Evolutionary conservation across 2,329 filamentous ascomycete genomes (phyloP), one percentile per base, ranked within the genome.

Genomic region (Claviceps cyperi): DNA sequence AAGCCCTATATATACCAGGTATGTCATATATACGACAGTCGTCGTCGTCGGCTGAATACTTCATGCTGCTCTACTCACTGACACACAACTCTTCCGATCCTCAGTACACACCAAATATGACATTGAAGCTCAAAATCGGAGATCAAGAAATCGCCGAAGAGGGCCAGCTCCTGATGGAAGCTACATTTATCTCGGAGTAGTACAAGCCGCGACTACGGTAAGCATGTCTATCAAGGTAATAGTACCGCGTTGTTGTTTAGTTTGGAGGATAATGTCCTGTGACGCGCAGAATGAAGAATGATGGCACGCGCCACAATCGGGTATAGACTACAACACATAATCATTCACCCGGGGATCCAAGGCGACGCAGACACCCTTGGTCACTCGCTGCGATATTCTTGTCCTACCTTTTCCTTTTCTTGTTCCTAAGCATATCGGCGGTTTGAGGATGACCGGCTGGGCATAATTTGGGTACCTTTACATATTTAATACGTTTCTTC

Each of bases 1-100:
- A 92, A 89, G 73, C 92, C 92, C 5, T 98, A 96, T 67, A 97
- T 98, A 60, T 98, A 96, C 70, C 92, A 94, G 76, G 87, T 90
- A 67, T 57, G 75, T 65, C 32, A 46, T 38, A 15, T n/a, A 24
- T 15, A 15, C 5, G 35, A 39, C 35, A 47, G 35, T 36, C 17
- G 14, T 21, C n/a, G 32, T 24, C 17, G 14, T 11, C 38, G 4
- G 11, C 46, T 47, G 9, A 19, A 38, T 1, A 13, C 11, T 13
- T 15, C 3, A n/a, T 50, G n/a, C 13, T 38, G 28, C 8, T 36
- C 5, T 14, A 2, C 22, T 35, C 32, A 21, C 36, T 51, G 28
- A 45, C 46, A 37, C 21, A 14, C 17, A 17, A 21, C 35, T 48
- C 22, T 21, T 36, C n/a, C 15, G n/a, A 22, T 9, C 36, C 22